Percentiles rank a stretch among this genome's conserved stretches.
phyloP scores from a whole-genome alignment of 2,329 filamentous ascomycete species.

The Pseudonectria foliicola region DNA sequence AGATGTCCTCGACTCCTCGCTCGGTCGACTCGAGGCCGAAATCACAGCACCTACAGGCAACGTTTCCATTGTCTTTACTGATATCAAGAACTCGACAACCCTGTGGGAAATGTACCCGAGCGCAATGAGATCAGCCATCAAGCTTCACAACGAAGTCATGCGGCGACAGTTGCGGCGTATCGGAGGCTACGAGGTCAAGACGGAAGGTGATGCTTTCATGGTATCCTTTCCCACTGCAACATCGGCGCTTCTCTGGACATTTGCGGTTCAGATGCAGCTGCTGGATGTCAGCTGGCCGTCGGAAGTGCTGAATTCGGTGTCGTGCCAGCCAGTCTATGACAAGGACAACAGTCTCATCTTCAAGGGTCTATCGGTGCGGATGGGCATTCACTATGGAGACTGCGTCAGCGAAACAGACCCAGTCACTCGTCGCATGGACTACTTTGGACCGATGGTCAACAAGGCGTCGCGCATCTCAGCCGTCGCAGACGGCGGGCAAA shows the following conservation, averaged over 20 bases:
- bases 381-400: conserved; percentile 94
- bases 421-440: conserved; percentile 96
- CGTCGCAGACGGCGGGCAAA: conserved; percentile 93
- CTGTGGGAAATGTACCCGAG: conserved; percentile 94
- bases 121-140: conserved; percentile 94
- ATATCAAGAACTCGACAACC: conserved; percentile 97
- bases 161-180: conserved; percentile 86
- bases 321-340: conserved; percentile 76
- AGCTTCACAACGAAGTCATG: conserved; percentile 96
- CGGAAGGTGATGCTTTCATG: conserved; percentile 99
- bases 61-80: conserved; percentile 91
- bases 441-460: conserved; percentile 99
- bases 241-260: conserved; percentile 90
- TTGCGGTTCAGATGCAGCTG: conserved; percentile 82
- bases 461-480: conserved; percentile 89
- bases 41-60: conserved; percentile 88
- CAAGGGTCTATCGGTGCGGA: conserved; percentile 86
- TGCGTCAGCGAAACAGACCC: conserved; percentile 94
- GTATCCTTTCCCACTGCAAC: conserved; percentile 96
- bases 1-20: conserved; percentile 72
- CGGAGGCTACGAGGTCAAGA: conserved; percentile 98
- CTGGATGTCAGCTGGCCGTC: conserved; percentile 89
- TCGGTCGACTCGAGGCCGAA: conserved; percentile 81
- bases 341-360: conserved; percentile 86
- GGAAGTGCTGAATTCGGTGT: conserved; percentile 80